Evolutionary conservation across 768 basidiomycete species (phyloP), one percentile per base, ranked within the genome.

Genomic region (Naematelia aurantialba): DNA sequence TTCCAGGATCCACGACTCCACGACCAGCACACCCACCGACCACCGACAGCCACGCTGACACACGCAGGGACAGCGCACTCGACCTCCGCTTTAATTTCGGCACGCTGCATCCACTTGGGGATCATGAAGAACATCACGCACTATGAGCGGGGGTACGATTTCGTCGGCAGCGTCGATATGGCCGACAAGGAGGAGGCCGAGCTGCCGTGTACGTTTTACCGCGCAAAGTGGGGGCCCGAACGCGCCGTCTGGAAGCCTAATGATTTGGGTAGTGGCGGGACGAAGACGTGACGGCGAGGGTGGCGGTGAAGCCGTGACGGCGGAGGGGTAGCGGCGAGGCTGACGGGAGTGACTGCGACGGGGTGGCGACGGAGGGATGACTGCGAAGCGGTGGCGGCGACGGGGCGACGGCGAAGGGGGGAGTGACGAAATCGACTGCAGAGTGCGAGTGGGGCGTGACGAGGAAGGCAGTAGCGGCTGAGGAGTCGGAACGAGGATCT

Each of bases 91-190:
- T 55, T 73, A 14, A 73, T 73, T 39, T 70, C 68, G 17, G 68
- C 71, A 1, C 31, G 71, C 50, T 63, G 61, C 51, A 73, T 73
- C 34, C 71, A 73, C 29, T 55, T 73, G 25, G 65, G 62, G 17
- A 73, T 73, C 46, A 63, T 70, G 61, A 70, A 73, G 53, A 24
- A 45, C 22, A 65, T 70, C 46, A 73, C 71, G 2, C 65, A 65
- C 26, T 59, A 55, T 44, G 22, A 47, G 26, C 51, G 50, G 5
- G 68, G 69, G 14, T 73, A 73, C 53, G 71, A 73, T 45, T 68
- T 68, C 42, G 69, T 70, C 17, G 69, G 69, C 4, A 62, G 58
- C 30, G 63, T 73, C 22, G 68, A 70, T 39, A 73, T 70, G 71
- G 62, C 66, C 21, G 71, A 73, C 52, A 59, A 45, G 49, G 71